Base-by-base conservation (phyloP, 257 asterid genomes). In the Solanum raphanifolium region DNA sequence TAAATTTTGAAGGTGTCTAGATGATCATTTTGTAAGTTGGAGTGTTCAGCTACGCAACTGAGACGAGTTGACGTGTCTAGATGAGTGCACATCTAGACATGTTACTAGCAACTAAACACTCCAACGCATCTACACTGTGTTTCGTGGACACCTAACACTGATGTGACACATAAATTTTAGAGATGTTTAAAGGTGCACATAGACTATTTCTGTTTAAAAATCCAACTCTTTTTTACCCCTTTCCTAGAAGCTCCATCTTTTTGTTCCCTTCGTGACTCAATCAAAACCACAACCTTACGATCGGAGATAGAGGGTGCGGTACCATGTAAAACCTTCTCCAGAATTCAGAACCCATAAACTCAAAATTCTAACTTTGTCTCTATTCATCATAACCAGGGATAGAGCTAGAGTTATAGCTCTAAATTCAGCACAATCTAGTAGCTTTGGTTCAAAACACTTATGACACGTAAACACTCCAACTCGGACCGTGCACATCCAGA, bases 361-460 rank as follows among this genome's bases (percentile, higher is more conserved):
- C 9, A 66, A 66, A 5, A 66, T 66, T 66, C 5, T 58, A 58
- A 1, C 27, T 58, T 12, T 0, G 5, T 1, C 66, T 58, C 2
- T 58, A 0, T 20, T 23, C 0, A 62, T 62, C 29, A 62, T 9
- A 23, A 62, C 0, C 27, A 11, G 5, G 62, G 62, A 52, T 10
- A 6, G 3, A 6, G 4, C 62, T 52, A 52, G n/a, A 52, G 62
- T 2, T 52, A 0, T 52, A 62, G 31, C 7, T 0, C 4, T 0
- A 9, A n/a, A 23, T 62, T 62, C 7, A 4, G 29, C 71, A 62
- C 6, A 60, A 9, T n/a, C 29, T 9, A 4, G 3, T n/a, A 23
- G 7, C 31, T 2, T 62, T n/a, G 2, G 31, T 62, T 7, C 31
- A 10, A n/a, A 2, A 62, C 31, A 55, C 29, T n/a, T n/a, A 11